Base-by-base conservation (phyloP, 108 stramenopile species). In the Discostella stelligeroides region DNA sequence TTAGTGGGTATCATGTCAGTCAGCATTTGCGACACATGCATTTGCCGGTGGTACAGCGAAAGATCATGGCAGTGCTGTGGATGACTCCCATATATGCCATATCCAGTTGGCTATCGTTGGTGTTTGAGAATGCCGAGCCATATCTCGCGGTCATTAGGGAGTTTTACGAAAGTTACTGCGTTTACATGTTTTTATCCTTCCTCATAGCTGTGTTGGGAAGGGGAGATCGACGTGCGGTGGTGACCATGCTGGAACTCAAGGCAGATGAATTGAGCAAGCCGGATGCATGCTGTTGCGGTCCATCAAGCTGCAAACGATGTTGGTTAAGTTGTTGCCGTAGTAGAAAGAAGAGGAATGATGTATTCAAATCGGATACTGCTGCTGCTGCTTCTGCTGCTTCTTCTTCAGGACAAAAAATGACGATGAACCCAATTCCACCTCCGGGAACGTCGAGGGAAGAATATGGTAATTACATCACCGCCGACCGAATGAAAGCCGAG, bases 61-160 rank as follows among this genome's bases (percentile, higher is more conserved):
- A 92, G 50, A 88, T 96, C 25, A 70, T 92, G 61, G 86, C 92
- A 11, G 88, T 96, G 55, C 42, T 96, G n/a, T 96, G 92, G 92
- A 94, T 96, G 92, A 83, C 82, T 24, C 95, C 95, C 10, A 88
- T 96, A 15, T 96, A 96, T 80, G 60, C 79, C 27, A 72, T 88
- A 0, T 86, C 91, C n/a, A 76, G 83, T 24, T 92, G 88, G 79
- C 51, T 92, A 29, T 82, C 73, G 41, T 71, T 96, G 5, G 18
- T 94, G 7, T 82, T 85, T 57, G 86, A 89, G 6, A 39, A 55
- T 11, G 38, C 81, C 9, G 85, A 88, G 39, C 87, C 77, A 11
- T 90, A 85, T 40, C 78, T 96, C 41, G 75, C 76, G 5, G 81
- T 93, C 21, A 70, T 94, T 61, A 80, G 85, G 57, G 95, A 95